These are phyloP conservation scores for Hericium alpestre DNA, from an alignment of 768 basidiomycete species.

Conservation along the genomic window DNA sequence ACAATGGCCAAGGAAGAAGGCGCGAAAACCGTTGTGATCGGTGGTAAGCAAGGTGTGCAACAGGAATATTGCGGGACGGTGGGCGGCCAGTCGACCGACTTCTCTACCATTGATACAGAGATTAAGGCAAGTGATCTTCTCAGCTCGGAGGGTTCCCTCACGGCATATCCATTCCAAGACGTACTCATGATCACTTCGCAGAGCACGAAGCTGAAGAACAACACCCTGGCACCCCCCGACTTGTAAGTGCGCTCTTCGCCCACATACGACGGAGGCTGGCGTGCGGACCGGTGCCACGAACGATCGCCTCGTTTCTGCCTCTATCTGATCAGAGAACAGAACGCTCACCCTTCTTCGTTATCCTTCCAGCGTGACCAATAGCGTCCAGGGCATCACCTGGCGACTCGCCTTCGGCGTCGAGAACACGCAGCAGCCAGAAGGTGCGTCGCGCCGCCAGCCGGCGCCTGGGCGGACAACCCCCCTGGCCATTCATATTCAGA, in stretches of 20 bases:
- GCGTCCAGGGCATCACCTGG: constrained; percentile 55
- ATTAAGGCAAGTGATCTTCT: constrained; percentile 34
- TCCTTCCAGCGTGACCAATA: constrained; percentile 36
- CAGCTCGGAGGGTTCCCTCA: not conserved
- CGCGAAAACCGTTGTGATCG: constrained; percentile 46
- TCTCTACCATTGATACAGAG: constrained; percentile 48
- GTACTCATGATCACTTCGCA: constrained; percentile 12
- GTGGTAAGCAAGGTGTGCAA: constrained; percentile 33
- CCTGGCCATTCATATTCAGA: not conserved
- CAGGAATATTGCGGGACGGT: constrained; percentile 56
- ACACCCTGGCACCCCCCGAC: constrained; percentile 47
- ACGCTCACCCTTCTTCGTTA: not conserved
- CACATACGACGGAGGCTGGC: not conserved
- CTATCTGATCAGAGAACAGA: not conserved
- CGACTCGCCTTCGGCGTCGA: constrained; percentile 50
- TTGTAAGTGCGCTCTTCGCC: constrained; percentile 29
- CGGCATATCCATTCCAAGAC: not conserved
- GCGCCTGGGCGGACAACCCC: not conserved
- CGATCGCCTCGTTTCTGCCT: not conserved
- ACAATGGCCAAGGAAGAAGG: constrained; percentile 52
- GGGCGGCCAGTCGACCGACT: constrained; percentile 52
- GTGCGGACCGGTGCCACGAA: too few relatives aligned
- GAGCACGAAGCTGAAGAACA: constrained; percentile 44
- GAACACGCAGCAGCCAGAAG: constrained; percentile 43
- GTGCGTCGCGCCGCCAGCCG: constrained; percentile 19